Evolutionary conservation across 176 grass and related monocot species (phyloP), one percentile per base, ranked within the genome.

Genomic region (Miscanthus lutarioriparius): DNA sequence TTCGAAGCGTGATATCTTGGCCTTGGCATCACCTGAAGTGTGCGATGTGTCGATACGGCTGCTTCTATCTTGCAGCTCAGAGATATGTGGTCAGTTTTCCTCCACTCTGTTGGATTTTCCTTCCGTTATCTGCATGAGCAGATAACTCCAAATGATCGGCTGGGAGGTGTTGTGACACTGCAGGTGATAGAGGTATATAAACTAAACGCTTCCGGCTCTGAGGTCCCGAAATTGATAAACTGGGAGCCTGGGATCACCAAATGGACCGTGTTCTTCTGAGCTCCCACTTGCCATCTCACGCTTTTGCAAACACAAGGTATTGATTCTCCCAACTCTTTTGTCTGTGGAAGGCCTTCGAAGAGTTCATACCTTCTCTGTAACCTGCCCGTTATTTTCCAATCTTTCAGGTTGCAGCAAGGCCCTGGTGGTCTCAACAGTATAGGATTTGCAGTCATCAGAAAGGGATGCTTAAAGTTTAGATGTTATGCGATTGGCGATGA

Each of bases 211-310:
- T 77, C 53, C 13, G 2, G 36, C 80, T 23, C 58, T 43, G 64
- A 59, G 28, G 45, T 85, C 59, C 15, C 39, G 47, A 49, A 73
- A 88, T 81, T n/a, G 10, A 9, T 53, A 71, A 35, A 75, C 47
- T 53, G 47, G 47, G 15, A 74, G 47, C 10, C 74, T 20, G 17
- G 77, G 54, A 63, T 87, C 69, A 45, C 63, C 71, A 65, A 78
- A 98, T 98, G 96, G 93, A 95, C 68, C 70, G 74, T 76, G 75
- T 89, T 89, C 86, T 93, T 74, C 84, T 95, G 70, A 88, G 87
- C 70, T 92, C 83, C 63, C 80, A 72, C 25, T 86, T 86, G 64
- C 77, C 76, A 59, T 84, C 86, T 47, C 59, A 90, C 25, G 23
- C 66, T 14, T 33, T 77, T 43, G 59, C 76, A 77, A 95, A 54